Base-by-base conservation (phyloP, 805 yeast genomes). In the Kurtzmaniella cleridarum region DNA sequence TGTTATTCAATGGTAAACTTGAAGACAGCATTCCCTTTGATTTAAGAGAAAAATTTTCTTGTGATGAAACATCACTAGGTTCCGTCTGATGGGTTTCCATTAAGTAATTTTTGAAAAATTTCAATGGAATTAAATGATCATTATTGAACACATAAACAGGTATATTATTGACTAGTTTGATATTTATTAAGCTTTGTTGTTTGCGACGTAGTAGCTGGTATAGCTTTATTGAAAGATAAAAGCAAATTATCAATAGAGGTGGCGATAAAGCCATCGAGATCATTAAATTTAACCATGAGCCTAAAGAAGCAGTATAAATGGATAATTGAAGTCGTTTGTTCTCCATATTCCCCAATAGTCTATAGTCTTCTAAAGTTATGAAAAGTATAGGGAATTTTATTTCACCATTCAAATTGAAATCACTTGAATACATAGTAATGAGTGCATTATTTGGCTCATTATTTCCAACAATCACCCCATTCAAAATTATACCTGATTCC, bases 391-490 rank as follows among this genome's bases (percentile, higher is more conserved):
- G 84, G 12, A 72, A 60, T 5, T 46, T 50, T 29, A 73, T 55
- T 18, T 55, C 37, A 2, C 54, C 59, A 46, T 69, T 68, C 36
- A 59, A 65, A 36, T 72, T 66, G 41, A 66, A 74, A 18, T 60
- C 60, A 29, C 64, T 56, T 2, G 78, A 70, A 50, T 68, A 77
- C 82, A 77, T 78, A 17, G 80, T 75, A 17, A 78, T 64, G 39
- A 76, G 60, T 5, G 77, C 73, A 14, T 64, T 53, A 29, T 54
- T 51, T 5, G 71, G 70, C 40, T 62, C 70, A 48, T 75, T 69
- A 50, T 78, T 79, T 26, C 79, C 83, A 7, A 79, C 68, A n/a
- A 79, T 57, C 9, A 78, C 75, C 5, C 77, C 76, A 11, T 43
- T 51, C 0, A 83, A 82, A 11, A 43, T 44, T 33, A 57, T 39